Evolutionary conservation across 768 basidiomycete species (phyloP).

Genomic region (Calocera cornea): DNA sequence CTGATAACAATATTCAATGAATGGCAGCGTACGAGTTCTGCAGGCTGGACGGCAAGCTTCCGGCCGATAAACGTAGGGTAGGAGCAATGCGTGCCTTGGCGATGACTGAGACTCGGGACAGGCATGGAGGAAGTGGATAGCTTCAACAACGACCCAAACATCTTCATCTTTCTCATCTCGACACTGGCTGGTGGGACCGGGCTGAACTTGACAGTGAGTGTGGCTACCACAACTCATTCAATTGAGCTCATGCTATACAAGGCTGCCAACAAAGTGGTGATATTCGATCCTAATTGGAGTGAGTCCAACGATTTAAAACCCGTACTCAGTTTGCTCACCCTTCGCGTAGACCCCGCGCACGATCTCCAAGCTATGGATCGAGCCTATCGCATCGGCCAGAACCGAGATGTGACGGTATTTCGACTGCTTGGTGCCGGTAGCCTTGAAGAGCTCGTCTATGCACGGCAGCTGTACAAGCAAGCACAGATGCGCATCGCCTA

Average conservation of each 20-base stretch:
- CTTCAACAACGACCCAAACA: slow-evolving; percentile 59
- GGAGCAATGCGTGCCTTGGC: not conserved
- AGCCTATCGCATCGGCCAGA: slow-evolving; percentile 78
- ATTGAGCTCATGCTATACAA: slow-evolving; percentile 9
- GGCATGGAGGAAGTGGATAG: slow-evolving; percentile 78
- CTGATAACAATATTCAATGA: slow-evolving; percentile 13
- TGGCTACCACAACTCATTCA: not conserved
- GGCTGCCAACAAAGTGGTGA: not conserved
- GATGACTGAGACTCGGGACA: slow-evolving; percentile 19
- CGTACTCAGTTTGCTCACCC: not conserved
- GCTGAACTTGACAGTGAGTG: slow-evolving; percentile 67
- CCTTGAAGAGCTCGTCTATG: slow-evolving; percentile 77
- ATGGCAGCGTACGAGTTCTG: slow-evolving; percentile 44
- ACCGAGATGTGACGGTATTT: slow-evolving; percentile 70
- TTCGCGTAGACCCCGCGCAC: slow-evolving; percentile 70
- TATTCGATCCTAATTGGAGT: slow-evolving; percentile 84
- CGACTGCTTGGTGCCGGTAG: slow-evolving; percentile 67
- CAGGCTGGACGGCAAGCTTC: slow-evolving; percentile 64
- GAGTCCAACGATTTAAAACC: slow-evolving; percentile 22
- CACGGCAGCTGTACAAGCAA: slow-evolving; percentile 82
- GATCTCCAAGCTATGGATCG: slow-evolving; percentile 87
- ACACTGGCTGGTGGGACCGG: slow-evolving; percentile 87
- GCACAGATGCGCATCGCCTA: slow-evolving; percentile 90
- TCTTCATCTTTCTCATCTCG: slow-evolving; percentile 78
- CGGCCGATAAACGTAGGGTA: slow-evolving; percentile 50